phyloP scores from a whole-genome alignment of 805 yeast genomes.

The Ogataea corticis region DNA sequence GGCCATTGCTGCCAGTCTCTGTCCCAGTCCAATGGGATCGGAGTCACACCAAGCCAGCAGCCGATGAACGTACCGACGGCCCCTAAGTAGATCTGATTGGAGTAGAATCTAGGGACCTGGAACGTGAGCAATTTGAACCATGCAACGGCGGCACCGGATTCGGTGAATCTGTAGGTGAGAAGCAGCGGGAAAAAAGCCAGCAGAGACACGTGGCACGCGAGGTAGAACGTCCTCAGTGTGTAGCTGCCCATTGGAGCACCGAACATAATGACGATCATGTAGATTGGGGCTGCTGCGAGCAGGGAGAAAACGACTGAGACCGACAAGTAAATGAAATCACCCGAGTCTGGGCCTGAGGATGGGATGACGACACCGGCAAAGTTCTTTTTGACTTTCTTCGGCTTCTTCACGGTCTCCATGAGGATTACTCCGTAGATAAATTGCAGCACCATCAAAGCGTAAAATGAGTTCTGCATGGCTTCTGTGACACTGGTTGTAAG shows the following conservation, averaged over 20 bases:
- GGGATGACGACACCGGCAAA: slow-evolving; percentile 2
- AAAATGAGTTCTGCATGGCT: slow-evolving; percentile 30
- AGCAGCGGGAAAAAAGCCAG: slow-evolving; percentile 67
- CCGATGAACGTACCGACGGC: slow-evolving; percentile 55
- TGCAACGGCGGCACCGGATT: slow-evolving; percentile 20
- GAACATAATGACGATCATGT: slow-evolving; percentile 51
- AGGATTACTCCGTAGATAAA: slow-evolving; percentile 36
- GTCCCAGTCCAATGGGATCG: slow-evolving; percentile 97
- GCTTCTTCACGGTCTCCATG: slow-evolving; percentile 33
- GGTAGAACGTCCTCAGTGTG: slow-evolving; percentile 53
- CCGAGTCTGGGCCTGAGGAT: slow-evolving; percentile 12
- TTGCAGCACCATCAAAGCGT: slow-evolving; percentile 37
- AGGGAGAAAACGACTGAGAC: slow-evolving; percentile 36
- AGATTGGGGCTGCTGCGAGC: slow-evolving; percentile 40
- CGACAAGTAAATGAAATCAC: slow-evolving; percentile 28
- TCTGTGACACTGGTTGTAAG: slow-evolving; percentile 30
- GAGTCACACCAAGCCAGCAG: slow-evolving; percentile 90
- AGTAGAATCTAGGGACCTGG: slow-evolving; percentile 30
- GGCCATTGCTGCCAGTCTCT: slow-evolving; percentile 98
- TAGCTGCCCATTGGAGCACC: slow-evolving; percentile 77
- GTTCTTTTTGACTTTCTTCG: slow-evolving; percentile 17
- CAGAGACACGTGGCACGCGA: slow-evolving; percentile 62
- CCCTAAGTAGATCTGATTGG: slow-evolving; percentile 38
- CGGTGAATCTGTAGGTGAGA: slow-evolving; percentile 48
- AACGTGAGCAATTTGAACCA: slow-evolving; percentile 33